Evolutionary conservation across 768 basidiomycete species (phyloP), one percentile per base, ranked within the genome.

Genomic region (Naganishia kalamii): DNA sequence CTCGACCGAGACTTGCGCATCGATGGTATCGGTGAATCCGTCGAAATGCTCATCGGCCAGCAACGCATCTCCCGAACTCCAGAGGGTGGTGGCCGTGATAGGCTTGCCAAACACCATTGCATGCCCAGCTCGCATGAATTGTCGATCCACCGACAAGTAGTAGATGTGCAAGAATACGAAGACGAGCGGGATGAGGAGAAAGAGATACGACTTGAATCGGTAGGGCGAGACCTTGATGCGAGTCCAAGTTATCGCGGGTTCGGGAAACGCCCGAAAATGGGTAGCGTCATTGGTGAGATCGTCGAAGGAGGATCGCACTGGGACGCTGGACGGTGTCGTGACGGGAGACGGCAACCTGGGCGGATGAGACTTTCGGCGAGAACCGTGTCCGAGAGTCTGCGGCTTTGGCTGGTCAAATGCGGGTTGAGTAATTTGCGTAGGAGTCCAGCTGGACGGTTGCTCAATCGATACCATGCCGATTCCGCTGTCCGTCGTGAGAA

Each of bases 71-170:
- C 35, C 40, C 54, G 54, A 57, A 37, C 54, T 57, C 54, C 54
- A 57, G 4, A 57, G 23, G 32, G 33, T 37, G 54, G 4, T 25
- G 37, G 33, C 17, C 23, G 23, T 35, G 37, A 40, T 41, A 40
- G 54, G 54, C 19, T 57, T 33, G 33, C 54, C 54, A 41, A 57
- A 57, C 33, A 57, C 54, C 54, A 57, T 37, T 23, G 54, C 54
- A 41, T 57, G 33, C 32, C 54, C 54, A 5, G 54, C 54, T 57
- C 54, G 54, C 54, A 57, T 4, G 23, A 57, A 57, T 21, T 57
- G 33, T 35, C 37, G 33, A 25, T 57, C 37, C n/a, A 57, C 54
- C 33, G 35, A 35, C 37, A 37, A 40, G 21, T 57, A 57, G 27
- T 57, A 57, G 54, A 57, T 25, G 23, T 57, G 54, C 21, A 57